Evolutionary conservation across 2,329 filamentous ascomycete species (phyloP).

Genomic region (Paecilomyces dactylethromorphus): DNA sequence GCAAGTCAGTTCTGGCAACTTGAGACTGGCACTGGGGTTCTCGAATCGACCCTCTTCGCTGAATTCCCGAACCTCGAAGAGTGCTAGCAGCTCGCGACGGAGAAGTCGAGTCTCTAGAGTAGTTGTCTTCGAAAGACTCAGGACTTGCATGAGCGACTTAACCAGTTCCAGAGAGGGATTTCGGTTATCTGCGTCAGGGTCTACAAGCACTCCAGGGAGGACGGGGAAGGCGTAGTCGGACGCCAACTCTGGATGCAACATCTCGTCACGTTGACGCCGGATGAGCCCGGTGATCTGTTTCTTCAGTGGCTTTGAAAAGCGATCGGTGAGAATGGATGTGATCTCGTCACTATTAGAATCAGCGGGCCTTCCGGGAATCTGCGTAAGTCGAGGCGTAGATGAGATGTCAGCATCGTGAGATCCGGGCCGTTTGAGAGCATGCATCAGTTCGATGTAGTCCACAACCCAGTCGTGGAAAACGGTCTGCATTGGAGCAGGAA

Average conservation of each 20-base stretch:
- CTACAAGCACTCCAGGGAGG: conserved; percentile 49
- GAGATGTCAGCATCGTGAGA: conserved; percentile 49
- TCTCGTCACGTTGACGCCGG: conserved; percentile 76
- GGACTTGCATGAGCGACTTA: conserved; percentile 86
- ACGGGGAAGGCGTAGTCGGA: conserved; percentile 79
- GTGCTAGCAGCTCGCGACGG: conserved; percentile 76
- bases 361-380: conserved; percentile 53
- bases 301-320: conserved; percentile 82
- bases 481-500: conserved; percentile 72
- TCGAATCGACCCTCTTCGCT: conserved; percentile 77
- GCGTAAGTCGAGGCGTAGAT: conserved; percentile 54
- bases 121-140: conserved; percentile 85
- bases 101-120: conserved; percentile 80
- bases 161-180: conserved; percentile 86
- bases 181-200: conserved; percentile 50
- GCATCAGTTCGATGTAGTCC: conserved; percentile 94
- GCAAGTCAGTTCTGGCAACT: conserved; percentile 71
- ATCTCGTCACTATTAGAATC: conserved; percentile 55
- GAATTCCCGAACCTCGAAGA: conserved; percentile 96
- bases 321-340: conserved; percentile 66
- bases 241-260: conserved; percentile 81
- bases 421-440: conserved; percentile 66
- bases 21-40: conserved; percentile 73
- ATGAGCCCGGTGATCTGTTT: conserved; percentile 81
- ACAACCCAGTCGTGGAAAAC: conserved; percentile 89